Evolutionary conservation across 2,329 filamentous ascomycete genomes (phyloP), one percentile per base, ranked within the genome.

Genomic region (Diatrype stigma): DNA sequence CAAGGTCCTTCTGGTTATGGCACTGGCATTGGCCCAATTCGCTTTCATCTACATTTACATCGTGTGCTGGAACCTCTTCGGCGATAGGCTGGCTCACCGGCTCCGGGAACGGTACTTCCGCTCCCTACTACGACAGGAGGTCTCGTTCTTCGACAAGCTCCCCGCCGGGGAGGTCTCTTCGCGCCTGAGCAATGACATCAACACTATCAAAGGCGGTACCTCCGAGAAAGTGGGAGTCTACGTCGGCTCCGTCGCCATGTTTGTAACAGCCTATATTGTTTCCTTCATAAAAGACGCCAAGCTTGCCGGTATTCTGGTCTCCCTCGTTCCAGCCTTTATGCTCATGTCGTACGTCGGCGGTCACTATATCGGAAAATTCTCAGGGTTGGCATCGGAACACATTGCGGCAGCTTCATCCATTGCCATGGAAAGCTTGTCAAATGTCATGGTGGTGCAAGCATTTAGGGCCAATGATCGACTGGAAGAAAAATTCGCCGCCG

Each of bases 191-290:
- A 74, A 73, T 50, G 81, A 85, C 58, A 80, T 85, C n/a, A 73
- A 78, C 53, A 75, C 75, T 1, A 81, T 85, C 49, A 80, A 81
- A 48, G 74, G 74, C 3, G 82, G 82, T 14, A 83, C 81, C 0
- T 79, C 78, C 0, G 81, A 85, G 66, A 85, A 85, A 61, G 81
- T 84, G 14, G 82, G 81, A 32, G 76, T 84, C 11, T 77, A 77
- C 47, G 67, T 85, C 5, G 73, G 76, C 19, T 80, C 75, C 23
- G 55, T 81, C 5, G 78, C 80, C 0, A 84, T 82, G 63, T 85
- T 85, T 58, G 64, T 84, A 40, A 78, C 81, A 0, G 78, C 81
- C 0, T 84, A 83, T 55, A 72, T 84, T 10, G 75, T 85, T 17
- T 80, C 81, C 2, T 85, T 85, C 54, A 77, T 82, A 63, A 81